Percentiles rank a stretch among this genome's conserved stretches.
These are phyloP conservation scores for Aspergillus bertholletiae DNA, from an alignment of 495 filamentous ascomycete species.

Conservation along the genomic window DNA sequence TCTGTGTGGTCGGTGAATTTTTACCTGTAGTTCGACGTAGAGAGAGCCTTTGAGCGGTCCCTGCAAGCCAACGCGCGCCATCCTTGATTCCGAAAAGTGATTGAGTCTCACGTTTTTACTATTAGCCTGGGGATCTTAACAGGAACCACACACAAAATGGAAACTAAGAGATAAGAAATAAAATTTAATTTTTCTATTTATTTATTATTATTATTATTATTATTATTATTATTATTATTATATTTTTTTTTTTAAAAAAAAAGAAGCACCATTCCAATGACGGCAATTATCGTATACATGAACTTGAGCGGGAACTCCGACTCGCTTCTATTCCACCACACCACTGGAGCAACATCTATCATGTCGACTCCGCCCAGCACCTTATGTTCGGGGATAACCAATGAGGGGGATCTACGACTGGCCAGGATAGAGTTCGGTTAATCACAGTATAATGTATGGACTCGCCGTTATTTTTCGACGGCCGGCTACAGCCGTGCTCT, in stretches of 20 bases:
- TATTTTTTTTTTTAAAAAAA: too few relatives aligned
- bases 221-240: too few relatives aligned
- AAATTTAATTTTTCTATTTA: too few relatives aligned
- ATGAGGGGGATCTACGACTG: neutral
- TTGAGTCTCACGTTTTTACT: neutral
- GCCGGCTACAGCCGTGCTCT: conserved; percentile 14
- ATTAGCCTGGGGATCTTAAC: neutral
- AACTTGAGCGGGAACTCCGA: neutral
- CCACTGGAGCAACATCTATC: conserved; percentile 2
- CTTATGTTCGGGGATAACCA: neutral
- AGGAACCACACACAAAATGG: neutral
- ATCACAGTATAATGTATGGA: conserved; percentile 1
- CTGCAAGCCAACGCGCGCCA: neutral
- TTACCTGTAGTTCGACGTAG: neutral
- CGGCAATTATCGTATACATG: too few relatives aligned
- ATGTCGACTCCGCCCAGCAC: too few relatives aligned
- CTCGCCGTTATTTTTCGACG: conserved; percentile 8
- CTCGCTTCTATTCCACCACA: conserved; percentile 4
- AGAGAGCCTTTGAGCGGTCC: neutral
- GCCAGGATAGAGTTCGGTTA: neutral
- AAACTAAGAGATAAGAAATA: neutral
- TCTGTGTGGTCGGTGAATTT: neutral
- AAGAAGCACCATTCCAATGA: too few relatives aligned
- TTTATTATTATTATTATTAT: too few relatives aligned
- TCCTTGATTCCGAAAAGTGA: neutral